These are phyloP conservation scores for Cordyceps cateniannulata DNA, from an alignment of 2,329 filamentous ascomycete genomes.

Conservation along the genomic window DNA sequence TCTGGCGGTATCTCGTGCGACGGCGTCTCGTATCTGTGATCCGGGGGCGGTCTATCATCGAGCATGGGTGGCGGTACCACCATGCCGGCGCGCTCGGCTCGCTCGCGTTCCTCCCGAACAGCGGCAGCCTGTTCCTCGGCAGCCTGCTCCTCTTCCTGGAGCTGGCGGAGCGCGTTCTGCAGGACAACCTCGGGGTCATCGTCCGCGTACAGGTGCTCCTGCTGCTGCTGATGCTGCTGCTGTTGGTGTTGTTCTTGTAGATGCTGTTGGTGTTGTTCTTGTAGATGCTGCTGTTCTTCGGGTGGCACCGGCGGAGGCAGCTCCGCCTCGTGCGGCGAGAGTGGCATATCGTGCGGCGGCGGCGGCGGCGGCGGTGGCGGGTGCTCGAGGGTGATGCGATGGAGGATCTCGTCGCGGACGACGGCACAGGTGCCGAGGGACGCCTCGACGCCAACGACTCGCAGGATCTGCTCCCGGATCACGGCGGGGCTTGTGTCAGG, in stretches of 20 bases:
- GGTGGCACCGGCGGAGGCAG: slow-evolving; percentile 14
- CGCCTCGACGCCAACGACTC: slow-evolving; percentile 49
- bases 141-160: slow-evolving; percentile 53
- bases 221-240: slow-evolving; percentile 15
- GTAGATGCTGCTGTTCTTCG: slow-evolving; percentile 24
- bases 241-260: no score
- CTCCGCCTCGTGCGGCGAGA: slow-evolving; percentile 8
- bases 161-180: slow-evolving; percentile 51
- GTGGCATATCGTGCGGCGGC: neutral
- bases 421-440: slow-evolving; percentile 48
- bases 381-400: slow-evolving; percentile 21
- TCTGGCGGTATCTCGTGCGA: slow-evolving; percentile 32
- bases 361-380: no score
- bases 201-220: slow-evolving; percentile 36
- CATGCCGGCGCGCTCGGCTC: slow-evolving; percentile 34
- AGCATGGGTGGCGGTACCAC: slow-evolving; percentile 25
- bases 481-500: slow-evolving; percentile 53
- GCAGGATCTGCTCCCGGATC: slow-evolving; percentile 51
- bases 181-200: slow-evolving; percentile 53
- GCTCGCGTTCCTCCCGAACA: slow-evolving; percentile 46
- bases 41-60: slow-evolving; percentile 24
- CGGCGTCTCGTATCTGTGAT: slow-evolving; percentile 29
- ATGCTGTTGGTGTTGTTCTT: neutral
- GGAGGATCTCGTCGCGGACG: slow-evolving; percentile 52
- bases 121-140: slow-evolving; percentile 51